Evolutionary conservation across 2,329 filamentous ascomycete species (phyloP).

Genomic region (Diplodia corticola): DNA sequence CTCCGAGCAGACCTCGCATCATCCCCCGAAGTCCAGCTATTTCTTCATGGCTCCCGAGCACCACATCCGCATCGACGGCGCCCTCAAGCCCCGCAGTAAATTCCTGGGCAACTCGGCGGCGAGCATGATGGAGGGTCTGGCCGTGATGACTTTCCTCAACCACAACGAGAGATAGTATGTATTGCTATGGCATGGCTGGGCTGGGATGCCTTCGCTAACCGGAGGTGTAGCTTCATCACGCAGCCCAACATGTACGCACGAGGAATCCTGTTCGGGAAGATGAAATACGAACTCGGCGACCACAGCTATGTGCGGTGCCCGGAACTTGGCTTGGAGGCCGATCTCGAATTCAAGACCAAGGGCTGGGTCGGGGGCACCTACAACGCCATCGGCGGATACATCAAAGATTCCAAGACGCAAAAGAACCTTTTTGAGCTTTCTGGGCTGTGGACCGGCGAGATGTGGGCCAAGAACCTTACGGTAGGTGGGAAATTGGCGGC

Average conservation of each 20-base stretch:
- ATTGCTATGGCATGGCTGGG: not conserved
- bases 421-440: slow-evolving; percentile 89
- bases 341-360: slow-evolving; percentile 98
- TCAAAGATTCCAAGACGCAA: slow-evolving; percentile 84
- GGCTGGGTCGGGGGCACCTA: slow-evolving; percentile 96
- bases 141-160: slow-evolving; percentile 80
- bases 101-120: slow-evolving; percentile 97
- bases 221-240: slow-evolving; percentile 72
- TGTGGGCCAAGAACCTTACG: slow-evolving; percentile 82
- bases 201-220: slow-evolving; percentile 23
- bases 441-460: slow-evolving; percentile 91
- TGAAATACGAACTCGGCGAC: slow-evolving; percentile 98
- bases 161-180: slow-evolving; percentile 83
- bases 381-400: slow-evolving; percentile 88
- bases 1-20: slow-evolving; percentile 95
- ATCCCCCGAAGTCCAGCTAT: slow-evolving; percentile 97
- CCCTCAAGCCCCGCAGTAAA: slow-evolving; percentile 88
- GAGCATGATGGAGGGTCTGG: slow-evolving; percentile 97
- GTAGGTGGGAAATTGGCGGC: slow-evolving; percentile 49
- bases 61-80: slow-evolving; percentile 91
- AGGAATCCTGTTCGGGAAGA: slow-evolving; percentile 95
- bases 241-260: slow-evolving; percentile 99
- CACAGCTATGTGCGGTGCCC: slow-evolving; percentile 92
- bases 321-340: slow-evolving; percentile 80
- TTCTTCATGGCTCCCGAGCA: slow-evolving; percentile 97